These are phyloP conservation scores for Pilatotrama ljubarskyi DNA, from an alignment of 768 basidiomycete genomes.

Conservation along the genomic window DNA sequence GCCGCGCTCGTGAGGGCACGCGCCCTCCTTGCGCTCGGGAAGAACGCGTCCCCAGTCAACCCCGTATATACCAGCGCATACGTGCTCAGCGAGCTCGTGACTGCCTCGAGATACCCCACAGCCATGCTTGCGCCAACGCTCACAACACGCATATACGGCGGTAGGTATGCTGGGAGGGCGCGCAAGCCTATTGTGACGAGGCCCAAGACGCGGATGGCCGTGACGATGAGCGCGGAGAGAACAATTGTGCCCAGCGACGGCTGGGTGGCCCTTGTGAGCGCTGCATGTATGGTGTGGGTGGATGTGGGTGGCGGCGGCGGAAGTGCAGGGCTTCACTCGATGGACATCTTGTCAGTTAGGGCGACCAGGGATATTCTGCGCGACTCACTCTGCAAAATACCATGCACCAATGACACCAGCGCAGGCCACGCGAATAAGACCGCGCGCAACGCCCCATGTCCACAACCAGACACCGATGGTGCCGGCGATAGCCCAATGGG, in stretches of 20 bases:
- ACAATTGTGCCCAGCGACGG: slow-evolving; percentile 81
- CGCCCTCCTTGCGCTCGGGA: slow-evolving; percentile 53
- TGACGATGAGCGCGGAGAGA: slow-evolving; percentile 74
- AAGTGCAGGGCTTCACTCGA: slow-evolving; percentile 24
- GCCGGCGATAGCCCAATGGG: slow-evolving; percentile 69
- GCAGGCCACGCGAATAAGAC: slow-evolving; percentile 71
- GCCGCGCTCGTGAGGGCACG: slow-evolving; percentile 56
- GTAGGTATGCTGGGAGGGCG: slow-evolving; percentile 56
- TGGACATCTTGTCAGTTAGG: too few species aligned
- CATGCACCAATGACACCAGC: slow-evolving; percentile 88
- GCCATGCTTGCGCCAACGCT: slow-evolving; percentile 38
- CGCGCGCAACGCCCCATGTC: slow-evolving; percentile 79
- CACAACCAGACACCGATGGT: slow-evolving; percentile 62
- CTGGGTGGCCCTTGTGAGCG: slow-evolving; percentile 75
- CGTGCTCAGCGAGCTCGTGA: slow-evolving; percentile 55
- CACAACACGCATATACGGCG: slow-evolving; percentile 44
- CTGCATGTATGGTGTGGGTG: slow-evolving; percentile 75
- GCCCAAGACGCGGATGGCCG: slow-evolving; percentile 61
- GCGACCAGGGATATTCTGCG: background rate
- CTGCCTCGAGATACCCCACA: slow-evolving; percentile 44
- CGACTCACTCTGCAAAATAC: slow-evolving; percentile 74
- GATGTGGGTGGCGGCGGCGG: slow-evolving; percentile 49
- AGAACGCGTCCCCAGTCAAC: slow-evolving; percentile 54
- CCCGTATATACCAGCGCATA: slow-evolving; percentile 60
- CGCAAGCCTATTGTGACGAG: slow-evolving; percentile 52